These are phyloP conservation scores for Calonectria leucothoes DNA, from an alignment of 2,329 filamentous ascomycete species.

Conservation along the genomic window DNA sequence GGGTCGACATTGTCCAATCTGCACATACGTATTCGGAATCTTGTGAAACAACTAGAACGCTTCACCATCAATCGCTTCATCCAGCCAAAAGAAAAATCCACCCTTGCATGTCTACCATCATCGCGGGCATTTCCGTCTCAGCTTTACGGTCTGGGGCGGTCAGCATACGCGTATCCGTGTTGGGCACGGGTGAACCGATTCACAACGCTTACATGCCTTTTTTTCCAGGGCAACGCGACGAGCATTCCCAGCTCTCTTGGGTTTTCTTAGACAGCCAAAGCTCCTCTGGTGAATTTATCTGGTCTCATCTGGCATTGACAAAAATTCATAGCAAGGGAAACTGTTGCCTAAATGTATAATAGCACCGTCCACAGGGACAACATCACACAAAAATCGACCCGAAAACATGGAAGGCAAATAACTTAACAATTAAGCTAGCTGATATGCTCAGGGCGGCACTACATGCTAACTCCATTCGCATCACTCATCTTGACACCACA, in stretches of 20 bases:
- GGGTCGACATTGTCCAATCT: neutral
- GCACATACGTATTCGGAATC: neutral
- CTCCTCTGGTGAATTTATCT: too few species aligned
- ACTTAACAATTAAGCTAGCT: neutral
- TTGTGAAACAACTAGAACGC: neutral
- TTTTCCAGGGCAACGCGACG: too few species aligned
- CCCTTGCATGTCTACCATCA: neutral
- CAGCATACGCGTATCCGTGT: neutral
- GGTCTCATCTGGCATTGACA: neutral
- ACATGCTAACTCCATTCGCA: neutral
- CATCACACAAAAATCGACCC: neutral
- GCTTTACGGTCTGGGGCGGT: neutral
- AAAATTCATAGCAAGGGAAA: too few species aligned
- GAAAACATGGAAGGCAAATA: neutral
- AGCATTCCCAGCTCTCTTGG: neutral
- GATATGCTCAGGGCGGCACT: constrained; percentile 3
- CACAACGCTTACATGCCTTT: neutral
- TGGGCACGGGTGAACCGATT: neutral
- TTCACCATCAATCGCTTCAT: neutral
- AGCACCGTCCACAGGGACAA: neutral
- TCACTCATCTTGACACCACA: neutral
- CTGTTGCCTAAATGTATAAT: neutral
- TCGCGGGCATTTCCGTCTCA: neutral
- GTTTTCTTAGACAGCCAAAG: neutral
- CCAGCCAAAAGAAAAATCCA: neutral